Evolutionary conservation across 805 yeast species (phyloP).

Genomic region (Candida fluviatilis): DNA sequence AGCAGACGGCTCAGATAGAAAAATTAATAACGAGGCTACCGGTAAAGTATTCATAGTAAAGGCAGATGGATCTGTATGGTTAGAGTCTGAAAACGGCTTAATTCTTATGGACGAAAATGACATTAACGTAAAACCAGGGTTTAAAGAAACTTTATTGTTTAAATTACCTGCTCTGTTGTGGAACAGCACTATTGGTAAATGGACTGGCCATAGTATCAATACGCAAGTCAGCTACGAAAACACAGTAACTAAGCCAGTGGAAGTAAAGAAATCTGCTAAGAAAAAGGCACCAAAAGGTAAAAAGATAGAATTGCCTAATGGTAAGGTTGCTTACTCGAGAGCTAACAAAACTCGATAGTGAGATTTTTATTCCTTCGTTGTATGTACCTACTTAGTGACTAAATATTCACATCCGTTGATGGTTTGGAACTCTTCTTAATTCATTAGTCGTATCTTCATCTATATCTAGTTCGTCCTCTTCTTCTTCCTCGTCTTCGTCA

Average conservation of each 20-base stretch:
- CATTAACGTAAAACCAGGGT: slow-evolving; percentile 41
- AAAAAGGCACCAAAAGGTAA: slow-evolving; percentile 37
- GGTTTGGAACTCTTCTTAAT: slow-evolving; percentile 41
- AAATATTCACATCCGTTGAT: slow-evolving; percentile 12
- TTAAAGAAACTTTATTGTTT: slow-evolving; percentile 45
- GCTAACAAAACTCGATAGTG: slow-evolving; percentile 9
- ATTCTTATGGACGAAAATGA: slow-evolving; percentile 43
- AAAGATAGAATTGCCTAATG: slow-evolving; percentile 54
- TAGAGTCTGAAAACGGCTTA: slow-evolving; percentile 35
- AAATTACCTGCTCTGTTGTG: slow-evolving; percentile 40
- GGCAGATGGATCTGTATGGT: slow-evolving; percentile 52
- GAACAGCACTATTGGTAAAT: slow-evolving; percentile 42
- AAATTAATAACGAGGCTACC: slow-evolving; percentile 34
- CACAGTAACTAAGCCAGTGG: slow-evolving; percentile 6
- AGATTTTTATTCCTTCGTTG: background rate
- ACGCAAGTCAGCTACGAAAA: slow-evolving; percentile 12
- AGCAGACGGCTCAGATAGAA: slow-evolving; percentile 46
- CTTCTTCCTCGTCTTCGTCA: slow-evolving; percentile 22
- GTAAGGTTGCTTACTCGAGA: slow-evolving; percentile 48
- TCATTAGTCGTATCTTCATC: slow-evolving; percentile 26
- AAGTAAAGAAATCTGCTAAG: slow-evolving; percentile 17
- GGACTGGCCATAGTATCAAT: slow-evolving; percentile 9
- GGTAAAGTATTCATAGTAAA: slow-evolving; percentile 54
- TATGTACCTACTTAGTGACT: slow-evolving; percentile 1
- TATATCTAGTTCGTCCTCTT: slow-evolving; percentile 12